Evolutionary conservation across 345 rosid species (phyloP).

Genomic region (Eutrema heterophyllum): DNA sequence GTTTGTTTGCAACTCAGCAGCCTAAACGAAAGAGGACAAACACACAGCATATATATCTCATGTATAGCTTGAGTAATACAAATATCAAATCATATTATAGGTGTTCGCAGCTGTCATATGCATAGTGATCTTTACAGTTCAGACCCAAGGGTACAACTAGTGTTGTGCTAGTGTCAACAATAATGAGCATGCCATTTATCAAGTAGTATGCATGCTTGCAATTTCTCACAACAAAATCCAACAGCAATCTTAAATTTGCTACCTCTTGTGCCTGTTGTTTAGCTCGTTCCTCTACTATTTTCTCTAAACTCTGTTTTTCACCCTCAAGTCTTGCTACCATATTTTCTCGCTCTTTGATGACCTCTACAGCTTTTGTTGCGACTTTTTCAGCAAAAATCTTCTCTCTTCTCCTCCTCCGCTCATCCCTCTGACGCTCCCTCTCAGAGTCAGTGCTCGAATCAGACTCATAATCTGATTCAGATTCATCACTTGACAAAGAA

Average conservation of each 20-base stretch:
- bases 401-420: conserved; percentile 63
- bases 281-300: conserved; percentile 85
- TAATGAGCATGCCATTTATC: conserved; percentile 3
- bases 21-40: conserved; percentile 44
- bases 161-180: conserved; percentile 4
- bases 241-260: conserved; percentile 10
- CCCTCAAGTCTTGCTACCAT: conserved; percentile 88
- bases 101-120: conserved; percentile 11
- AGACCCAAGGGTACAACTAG: background rate
- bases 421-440: conserved; percentile 76
- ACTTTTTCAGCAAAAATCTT: conserved; percentile 69
- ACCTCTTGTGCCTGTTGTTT: conserved; percentile 97
- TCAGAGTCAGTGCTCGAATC: conserved; percentile 78
- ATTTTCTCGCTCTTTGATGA: conserved; percentile 79
- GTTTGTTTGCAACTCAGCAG: conserved; percentile 83
- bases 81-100: background rate
- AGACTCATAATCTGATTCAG: conserved; percentile 50
- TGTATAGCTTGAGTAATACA: background rate
- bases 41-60: conserved; percentile 5
- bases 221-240: background rate
- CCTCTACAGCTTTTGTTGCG: conserved; percentile 70
- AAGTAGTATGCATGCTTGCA: background rate
- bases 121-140: conserved; percentile 1
- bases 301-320: conserved; percentile 92
- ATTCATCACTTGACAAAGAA: conserved; percentile 33